These are phyloP conservation scores for Pleurotus salmoneostramineus DNA, from an alignment of 768 basidiomycete genomes.

Conservation along the genomic window DNA sequence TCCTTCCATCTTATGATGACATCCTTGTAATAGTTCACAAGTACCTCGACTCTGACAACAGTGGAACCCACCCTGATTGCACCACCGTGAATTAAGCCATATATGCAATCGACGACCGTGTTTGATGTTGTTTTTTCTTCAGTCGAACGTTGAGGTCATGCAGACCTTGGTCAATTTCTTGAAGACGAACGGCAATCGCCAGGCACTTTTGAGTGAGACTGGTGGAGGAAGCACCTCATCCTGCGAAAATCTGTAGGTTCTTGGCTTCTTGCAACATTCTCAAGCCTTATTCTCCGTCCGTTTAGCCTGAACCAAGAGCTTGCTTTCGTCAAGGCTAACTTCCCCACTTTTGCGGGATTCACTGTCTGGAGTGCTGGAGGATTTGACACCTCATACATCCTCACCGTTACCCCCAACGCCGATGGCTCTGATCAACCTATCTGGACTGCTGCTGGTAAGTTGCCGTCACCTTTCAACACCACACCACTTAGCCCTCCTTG, in stretches of 20 bases:
- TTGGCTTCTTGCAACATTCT: constrained; percentile 10
- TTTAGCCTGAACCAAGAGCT: constrained; percentile 37
- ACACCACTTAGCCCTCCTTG: not conserved
- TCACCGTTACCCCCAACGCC: constrained; percentile 43
- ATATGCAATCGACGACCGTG: not conserved
- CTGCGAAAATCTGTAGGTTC: constrained; percentile 33
- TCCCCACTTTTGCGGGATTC: constrained; percentile 44
- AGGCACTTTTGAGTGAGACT: constrained; percentile 39
- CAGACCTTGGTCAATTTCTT: constrained; percentile 36
- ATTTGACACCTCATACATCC: constrained; percentile 47
- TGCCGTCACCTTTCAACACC: not conserved
- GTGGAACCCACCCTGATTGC: constrained; percentile 32
- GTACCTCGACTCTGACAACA: constrained; percentile 55
- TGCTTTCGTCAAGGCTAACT: constrained; percentile 39
- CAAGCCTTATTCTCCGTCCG: not conserved
- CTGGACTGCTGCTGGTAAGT: constrained; percentile 37
- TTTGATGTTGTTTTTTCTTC: not conserved
- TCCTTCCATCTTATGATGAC: not conserved
- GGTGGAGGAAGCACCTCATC: constrained; percentile 50
- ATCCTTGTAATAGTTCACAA: constrained; percentile 37
- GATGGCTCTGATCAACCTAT: constrained; percentile 44
- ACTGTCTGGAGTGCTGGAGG: constrained; percentile 50
- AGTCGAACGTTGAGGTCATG: constrained; percentile 43
- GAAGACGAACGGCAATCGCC: constrained; percentile 29
- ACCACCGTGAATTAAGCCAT: constrained; percentile 16